phyloP scores from a whole-genome alignment of 2,329 filamentous ascomycete species.

The Clarireedia homoeocarpa region DNA sequence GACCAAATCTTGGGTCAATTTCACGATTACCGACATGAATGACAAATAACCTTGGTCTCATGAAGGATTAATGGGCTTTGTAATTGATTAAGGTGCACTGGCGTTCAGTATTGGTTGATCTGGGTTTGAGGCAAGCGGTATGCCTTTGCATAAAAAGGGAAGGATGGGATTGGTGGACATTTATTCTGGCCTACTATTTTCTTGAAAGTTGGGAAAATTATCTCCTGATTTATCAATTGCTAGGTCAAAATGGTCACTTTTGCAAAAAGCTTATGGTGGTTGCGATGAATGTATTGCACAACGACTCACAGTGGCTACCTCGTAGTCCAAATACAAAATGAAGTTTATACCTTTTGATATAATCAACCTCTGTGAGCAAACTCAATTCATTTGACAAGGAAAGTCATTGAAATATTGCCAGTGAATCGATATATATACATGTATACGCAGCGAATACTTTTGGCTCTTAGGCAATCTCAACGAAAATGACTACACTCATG shows the following conservation, averaged over 20 bases:
- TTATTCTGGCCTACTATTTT: constrained; percentile 8
- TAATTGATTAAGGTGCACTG: constrained; percentile 11
- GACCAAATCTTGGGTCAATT: constrained; percentile 22
- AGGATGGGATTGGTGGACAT: constrained; percentile 4
- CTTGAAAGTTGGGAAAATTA: background rate
- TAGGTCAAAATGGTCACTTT: constrained; percentile 4
- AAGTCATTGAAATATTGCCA: no score
- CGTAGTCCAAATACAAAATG: constrained; percentile 5
- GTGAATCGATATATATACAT: no score
- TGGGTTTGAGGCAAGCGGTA: constrained; percentile 7
- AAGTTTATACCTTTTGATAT: background rate
- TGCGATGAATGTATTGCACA: constrained; percentile 6
- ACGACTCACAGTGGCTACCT: background rate
- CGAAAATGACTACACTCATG: background rate
- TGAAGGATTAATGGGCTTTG: constrained; percentile 2
- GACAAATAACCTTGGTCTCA: constrained; percentile 1
- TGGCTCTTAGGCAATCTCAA: background rate
- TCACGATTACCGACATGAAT: constrained; percentile 1
- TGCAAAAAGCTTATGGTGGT: background rate
- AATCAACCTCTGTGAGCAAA: background rate
- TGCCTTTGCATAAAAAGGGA: constrained; percentile 12
- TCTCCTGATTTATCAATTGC: background rate
- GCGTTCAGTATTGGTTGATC: constrained; percentile 11
- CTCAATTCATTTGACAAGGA: background rate
- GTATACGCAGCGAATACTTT: no score